Percentiles rank a stretch among this genome's conserved stretches.
Evolutionary conservation across 768 basidiomycete genomes (phyloP).

Genomic region (Leccinum rimulosum): DNA sequence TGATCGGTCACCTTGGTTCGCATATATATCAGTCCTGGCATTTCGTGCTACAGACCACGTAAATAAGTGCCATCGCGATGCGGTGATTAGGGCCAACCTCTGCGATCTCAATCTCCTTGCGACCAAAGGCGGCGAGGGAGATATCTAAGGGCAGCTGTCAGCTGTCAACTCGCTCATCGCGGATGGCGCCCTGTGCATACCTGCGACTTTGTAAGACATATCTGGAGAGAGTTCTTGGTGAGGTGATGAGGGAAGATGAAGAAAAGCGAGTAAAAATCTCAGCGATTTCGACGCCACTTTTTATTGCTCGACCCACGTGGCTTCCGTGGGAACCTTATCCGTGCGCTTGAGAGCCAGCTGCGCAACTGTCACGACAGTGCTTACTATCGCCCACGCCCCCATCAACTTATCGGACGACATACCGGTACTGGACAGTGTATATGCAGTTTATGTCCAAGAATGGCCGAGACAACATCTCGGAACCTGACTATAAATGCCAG

Average conservation of each 20-base stretch:
- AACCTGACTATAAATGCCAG: constrained; percentile 41
- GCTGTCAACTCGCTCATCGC: not conserved
- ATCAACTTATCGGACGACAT: not conserved
- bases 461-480: not conserved
- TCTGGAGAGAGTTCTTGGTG: constrained; percentile 16
- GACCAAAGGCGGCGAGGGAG: constrained; percentile 98
- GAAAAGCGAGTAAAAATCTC: constrained; percentile 14
- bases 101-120: constrained; percentile 99
- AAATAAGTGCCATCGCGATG: constrained; percentile 12
- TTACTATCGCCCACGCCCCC: not conserved
- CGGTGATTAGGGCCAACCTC: constrained; percentile 58
- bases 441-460: constrained; percentile 6
- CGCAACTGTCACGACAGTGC: not conserved
- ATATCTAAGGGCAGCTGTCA: constrained; percentile 52
- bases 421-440: not conserved
- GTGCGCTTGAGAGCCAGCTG: constrained; percentile 13
- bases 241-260: constrained; percentile 27
- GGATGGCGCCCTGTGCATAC: constrained; percentile 36
- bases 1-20: constrained; percentile 64
- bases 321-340: constrained; percentile 24
- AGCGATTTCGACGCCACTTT: constrained; percentile 16
- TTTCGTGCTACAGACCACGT: constrained; percentile 63
- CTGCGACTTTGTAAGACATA: constrained; percentile 92
- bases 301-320: constrained; percentile 34
- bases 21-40: constrained; percentile 95